Base-by-base conservation (phyloP, 2,329 filamentous ascomycete genomes). In the Colletotrichum liriopes region DNA sequence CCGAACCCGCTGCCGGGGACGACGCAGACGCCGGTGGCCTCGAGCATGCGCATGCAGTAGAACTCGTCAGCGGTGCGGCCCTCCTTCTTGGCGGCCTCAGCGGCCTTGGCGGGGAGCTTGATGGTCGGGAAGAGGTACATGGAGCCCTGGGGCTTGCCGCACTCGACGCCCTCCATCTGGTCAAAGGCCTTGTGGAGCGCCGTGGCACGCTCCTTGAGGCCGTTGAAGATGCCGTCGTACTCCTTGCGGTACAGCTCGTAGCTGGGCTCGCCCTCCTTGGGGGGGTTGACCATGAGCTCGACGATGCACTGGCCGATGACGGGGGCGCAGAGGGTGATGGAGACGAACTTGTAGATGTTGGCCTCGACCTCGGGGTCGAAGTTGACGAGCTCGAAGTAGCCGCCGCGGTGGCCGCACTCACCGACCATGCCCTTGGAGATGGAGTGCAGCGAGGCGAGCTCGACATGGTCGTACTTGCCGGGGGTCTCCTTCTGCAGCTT, bases 91-190 rank as follows among this genome's bases (percentile, higher is more conserved):
- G 96, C 96, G 20, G 93, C 94, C 75, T 92, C 92, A 74, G 92
- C 84, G 51, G 95, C 96, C 84, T 94, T 94, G 32, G 84, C 77
- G 1, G 96, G 90, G 32, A 99, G 87, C 43, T 87, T 91, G 84
- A 99, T 97, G 77, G 94, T 96, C 32, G 96, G 96, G 90, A 98
- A 99, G 78, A 99, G 93, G 86, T 99, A 99, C 96, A 99, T 99
- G 81, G 93, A 93, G 73, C 96, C 96, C 89, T 98, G 93, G 67
- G 96, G 96, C 77, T 91, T 88, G 78, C 93, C 93, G 84, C 95
- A 98, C 81, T 95, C 90, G 71, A 99, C 96, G 71, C 96, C 96
- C 83, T 98, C 96, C 96, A 99, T 98, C 80, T 94, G 86, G 82
- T 91, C 87, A 84, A 99, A 99, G 37, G 96, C 95, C 78, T 95